Conservation (phyloP, 108 stramenopile genomes). For the Cyclotella sp. region DNA sequence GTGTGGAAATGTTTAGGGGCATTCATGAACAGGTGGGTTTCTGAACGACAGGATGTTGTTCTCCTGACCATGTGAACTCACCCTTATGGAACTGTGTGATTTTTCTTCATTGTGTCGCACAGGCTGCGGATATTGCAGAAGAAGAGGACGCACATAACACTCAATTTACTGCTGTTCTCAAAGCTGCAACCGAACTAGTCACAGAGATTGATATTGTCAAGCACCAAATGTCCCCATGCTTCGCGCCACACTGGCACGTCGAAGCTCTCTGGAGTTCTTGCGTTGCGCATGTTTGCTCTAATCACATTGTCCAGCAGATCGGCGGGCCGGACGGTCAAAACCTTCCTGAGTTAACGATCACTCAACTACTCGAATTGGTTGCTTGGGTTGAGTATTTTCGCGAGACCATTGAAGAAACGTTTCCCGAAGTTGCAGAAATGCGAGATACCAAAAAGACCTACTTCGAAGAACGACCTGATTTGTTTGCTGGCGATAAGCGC, state of each 20-base stretch:
- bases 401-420: slow-evolving; percentile 89
- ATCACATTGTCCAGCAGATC: slow-evolving; percentile 89
- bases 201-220: slow-evolving; percentile 86
- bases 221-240: slow-evolving; percentile 88
- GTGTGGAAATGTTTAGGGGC: slow-evolving; percentile 76
- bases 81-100: not conserved
- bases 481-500: slow-evolving; percentile 69
- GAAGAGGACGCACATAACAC: slow-evolving; percentile 70
- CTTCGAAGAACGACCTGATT: slow-evolving; percentile 76
- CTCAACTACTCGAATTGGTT: slow-evolving; percentile 88
- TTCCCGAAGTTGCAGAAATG: slow-evolving; percentile 73
- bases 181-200: slow-evolving; percentile 81
- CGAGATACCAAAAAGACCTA: slow-evolving; percentile 76
- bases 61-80: not conserved
- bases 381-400: slow-evolving; percentile 90
- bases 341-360: slow-evolving; percentile 78
- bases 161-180: slow-evolving; percentile 80
- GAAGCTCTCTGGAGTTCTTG: slow-evolving; percentile 87
- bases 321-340: slow-evolving; percentile 85
- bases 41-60: not conserved
- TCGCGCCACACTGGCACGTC: slow-evolving; percentile 84
- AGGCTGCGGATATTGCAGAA: slow-evolving; percentile 66
- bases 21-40: slow-evolving; percentile 61
- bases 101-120: not conserved
- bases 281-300: slow-evolving; percentile 86